phyloP scores from a whole-genome alignment of 345 rosid genomes.

The Crucihimalaya himalaica region DNA sequence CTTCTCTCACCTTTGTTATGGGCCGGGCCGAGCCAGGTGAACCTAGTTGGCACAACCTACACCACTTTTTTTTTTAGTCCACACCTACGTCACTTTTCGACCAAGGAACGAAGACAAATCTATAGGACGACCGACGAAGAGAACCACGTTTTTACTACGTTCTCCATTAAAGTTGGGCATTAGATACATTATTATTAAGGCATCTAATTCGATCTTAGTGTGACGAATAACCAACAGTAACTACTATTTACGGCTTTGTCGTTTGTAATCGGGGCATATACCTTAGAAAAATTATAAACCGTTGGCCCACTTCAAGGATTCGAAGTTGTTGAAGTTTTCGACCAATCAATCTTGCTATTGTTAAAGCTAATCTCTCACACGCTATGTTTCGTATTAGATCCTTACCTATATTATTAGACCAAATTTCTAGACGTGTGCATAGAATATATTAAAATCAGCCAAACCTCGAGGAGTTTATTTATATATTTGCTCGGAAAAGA shows the following conservation, averaged over 20 bases:
- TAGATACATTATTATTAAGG: background rate
- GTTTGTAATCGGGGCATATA: constrained; percentile 19
- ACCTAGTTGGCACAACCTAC: no score
- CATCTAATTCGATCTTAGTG: constrained; percentile 27
- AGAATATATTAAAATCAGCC: constrained; percentile 19
- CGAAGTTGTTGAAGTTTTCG: background rate
- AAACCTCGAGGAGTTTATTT: background rate
- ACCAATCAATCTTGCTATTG: constrained; percentile 24
- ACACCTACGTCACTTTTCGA: background rate
- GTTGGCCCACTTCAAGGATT: constrained; percentile 1
- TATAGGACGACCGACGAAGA: background rate
- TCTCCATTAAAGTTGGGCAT: background rate
- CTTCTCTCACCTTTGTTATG: no score
- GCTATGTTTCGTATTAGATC: constrained; percentile 19
- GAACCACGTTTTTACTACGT: constrained; percentile 1
- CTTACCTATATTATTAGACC: constrained; percentile 16
- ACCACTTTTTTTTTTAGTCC: no score
- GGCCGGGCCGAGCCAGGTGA: no score
- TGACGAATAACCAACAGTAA: constrained; percentile 27
- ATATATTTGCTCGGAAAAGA: constrained; percentile 8
- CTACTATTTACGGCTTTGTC: background rate
- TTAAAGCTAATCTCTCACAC: constrained; percentile 30
- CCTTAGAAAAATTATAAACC: background rate
- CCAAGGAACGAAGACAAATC: constrained; percentile 9
- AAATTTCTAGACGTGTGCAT: constrained; percentile 22